Base-by-base conservation (phyloP, 306 rosid genomes). In the Glycine tomentella region DNA sequence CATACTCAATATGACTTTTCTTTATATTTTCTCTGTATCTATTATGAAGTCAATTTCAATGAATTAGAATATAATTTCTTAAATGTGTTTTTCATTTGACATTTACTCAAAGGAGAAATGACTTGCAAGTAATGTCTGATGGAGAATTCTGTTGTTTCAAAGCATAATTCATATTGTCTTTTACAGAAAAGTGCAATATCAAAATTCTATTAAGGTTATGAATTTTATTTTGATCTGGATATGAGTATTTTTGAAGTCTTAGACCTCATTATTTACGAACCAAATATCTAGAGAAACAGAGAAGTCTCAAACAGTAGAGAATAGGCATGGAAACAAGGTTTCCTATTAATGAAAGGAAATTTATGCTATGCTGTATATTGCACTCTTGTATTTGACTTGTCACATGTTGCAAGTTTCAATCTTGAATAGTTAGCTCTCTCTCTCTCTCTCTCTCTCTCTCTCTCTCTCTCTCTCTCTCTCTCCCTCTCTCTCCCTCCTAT, bases 51-150 rank as follows among this genome's bases (percentile, higher is more conserved):
- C 62, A 49, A 76, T 14, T 46, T 76, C 62, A 33, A 62, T 48
- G 62, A 48, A 31, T n/a, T 33, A 59, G 76, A 67, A 53, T 9
- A 62, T 6, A 64, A 55, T 55, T 25, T 74, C 42, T n/a, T 67
- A 20, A 52, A 3, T 15, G 59, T 51, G 42, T 12, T 16, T 16
- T 45, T 52, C 16, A 51, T 64, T 64, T 72, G 70, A 57, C 42
- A 49, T 52, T 25, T 53, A 77, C 75, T 33, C 70, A 34, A 77
- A 49, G 9, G 1, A 17, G 57, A 8, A 55, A 42, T 70, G n/a
- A 25, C 82, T 71, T 77, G 15, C 58, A 62, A 62, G 53, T 46
- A 44, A 77, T 62, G 49, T 53, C 34, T 63, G 42, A 53, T 44
- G 20, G 59, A 72, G 3, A 69, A 16, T 36, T 76, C 25, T 61